These are phyloP conservation scores for Melampsora larici-populina DNA, from an alignment of 1,284 basidiomycete genomes.

Conservation along the genomic window DNA sequence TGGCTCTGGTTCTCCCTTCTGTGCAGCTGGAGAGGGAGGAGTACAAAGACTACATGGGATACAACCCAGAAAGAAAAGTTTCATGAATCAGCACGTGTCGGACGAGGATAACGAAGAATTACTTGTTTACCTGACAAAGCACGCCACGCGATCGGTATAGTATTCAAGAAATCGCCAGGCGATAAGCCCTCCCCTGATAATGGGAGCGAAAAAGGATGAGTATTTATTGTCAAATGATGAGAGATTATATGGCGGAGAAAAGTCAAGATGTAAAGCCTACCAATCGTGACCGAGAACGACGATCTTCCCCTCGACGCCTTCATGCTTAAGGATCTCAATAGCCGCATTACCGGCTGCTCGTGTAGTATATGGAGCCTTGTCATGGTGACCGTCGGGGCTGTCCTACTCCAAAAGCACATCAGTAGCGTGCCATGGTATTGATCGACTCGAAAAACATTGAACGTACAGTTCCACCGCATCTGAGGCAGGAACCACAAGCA, in stretches of 20 bases:
- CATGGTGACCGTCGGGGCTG: conserved; percentile 8
- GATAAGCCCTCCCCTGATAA: conserved; percentile 20
- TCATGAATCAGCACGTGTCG: neutral
- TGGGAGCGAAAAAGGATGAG: neutral
- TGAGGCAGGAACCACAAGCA: neutral
- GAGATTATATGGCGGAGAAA: neutral
- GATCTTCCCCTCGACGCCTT: conserved; percentile 3
- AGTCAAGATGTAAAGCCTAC: neutral
- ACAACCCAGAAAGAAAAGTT: neutral
- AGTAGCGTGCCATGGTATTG: neutral
- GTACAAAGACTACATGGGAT: conserved; percentile 16
- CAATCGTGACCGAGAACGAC: conserved; percentile 28
- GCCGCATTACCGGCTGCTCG: conserved; percentile 12
- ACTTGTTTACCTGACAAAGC: neutral
- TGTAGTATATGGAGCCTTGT: conserved; percentile 7
- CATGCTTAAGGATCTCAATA: conserved; percentile 23
- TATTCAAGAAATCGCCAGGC: conserved; percentile 10
- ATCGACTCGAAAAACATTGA: neutral
- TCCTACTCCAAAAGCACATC: neutral
- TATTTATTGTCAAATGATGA: too few relatives aligned
- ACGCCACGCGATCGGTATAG: conserved; percentile 23
- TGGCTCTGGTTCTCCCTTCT: neutral
- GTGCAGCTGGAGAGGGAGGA: conserved; percentile 15
- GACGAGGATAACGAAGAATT: neutral
- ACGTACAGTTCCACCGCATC: conserved; percentile 27